Conservation (phyloP, 164 flowering plant species). For the Magnolia sinica region DNA sequence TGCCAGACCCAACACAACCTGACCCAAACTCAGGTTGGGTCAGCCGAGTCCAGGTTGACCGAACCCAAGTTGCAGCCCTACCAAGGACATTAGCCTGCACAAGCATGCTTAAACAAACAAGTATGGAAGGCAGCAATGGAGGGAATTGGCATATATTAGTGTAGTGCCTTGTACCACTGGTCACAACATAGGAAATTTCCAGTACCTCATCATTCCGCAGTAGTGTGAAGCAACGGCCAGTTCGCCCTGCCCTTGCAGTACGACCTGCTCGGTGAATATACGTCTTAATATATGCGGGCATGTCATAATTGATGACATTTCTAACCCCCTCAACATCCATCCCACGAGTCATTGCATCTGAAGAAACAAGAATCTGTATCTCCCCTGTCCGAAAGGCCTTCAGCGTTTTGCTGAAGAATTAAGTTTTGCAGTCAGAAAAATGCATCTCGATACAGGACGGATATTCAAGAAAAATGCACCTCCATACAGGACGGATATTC, state of each 20-base stretch:
- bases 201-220: conserved; percentile 63
- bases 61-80: background rate
- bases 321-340: conserved; percentile 91
- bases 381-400: conserved; percentile 68
- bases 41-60: background rate
- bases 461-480: background rate
- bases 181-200: background rate
- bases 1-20: background rate
- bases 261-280: conserved; percentile 92
- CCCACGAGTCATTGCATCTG: conserved; percentile 98
- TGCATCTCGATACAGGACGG: background rate
- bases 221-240: conserved; percentile 83
- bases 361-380: conserved; percentile 73
- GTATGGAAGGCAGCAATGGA: background rate
- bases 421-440: conserved; percentile 3
- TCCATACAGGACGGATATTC: background rate
- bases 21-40: background rate
- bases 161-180: background rate
- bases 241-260: conserved; percentile 88
- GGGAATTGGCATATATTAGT: background rate
- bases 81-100: no score
- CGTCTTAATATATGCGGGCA: conserved; percentile 71
- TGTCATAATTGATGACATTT: conserved; percentile 81
- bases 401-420: conserved; percentile 64
- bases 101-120: no score